Base-by-base conservation (phyloP, 2,329 filamentous ascomycete genomes). In the Ophiostoma himal-ulmi region DNA sequence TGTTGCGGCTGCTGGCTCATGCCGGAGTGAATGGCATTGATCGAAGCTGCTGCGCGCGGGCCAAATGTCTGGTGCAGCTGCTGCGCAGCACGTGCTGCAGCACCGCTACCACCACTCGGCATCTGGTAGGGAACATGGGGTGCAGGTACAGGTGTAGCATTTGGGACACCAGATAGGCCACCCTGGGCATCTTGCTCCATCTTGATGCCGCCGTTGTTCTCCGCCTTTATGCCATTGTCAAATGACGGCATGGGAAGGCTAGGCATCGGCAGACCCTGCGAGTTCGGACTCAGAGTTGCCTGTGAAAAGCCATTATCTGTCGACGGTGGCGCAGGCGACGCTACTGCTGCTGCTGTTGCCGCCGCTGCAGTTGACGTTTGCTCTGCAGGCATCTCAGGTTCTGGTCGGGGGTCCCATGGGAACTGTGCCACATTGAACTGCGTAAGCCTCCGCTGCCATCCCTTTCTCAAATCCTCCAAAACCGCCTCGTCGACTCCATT, bases 371-470 rank as follows among this genome's bases (percentile, higher is more conserved):
- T n/a, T 41, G 70, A 64, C 67, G 36, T 52, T 74, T 80, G 68
- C 74, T 79, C 79, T 70, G 81, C 77, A 71, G 79, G 76, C 75
- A 34, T 69, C 17, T 54, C 76, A 75, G 81, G 85, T 69, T 91
- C 89, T 68, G 91, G 90, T 77, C 91, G 89, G 62, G 95, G 94
- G 78, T 99, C 95, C 95, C 95, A 99, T 13, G 95, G 94, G 78
- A 98, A 97, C 71, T 87, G 84, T 72, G 95, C 95, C 73, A 98
- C 90, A 74, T 91, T 88, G 74, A 96, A 88, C 75, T 89, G 88
- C 1, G 94, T 91, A 48, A 99, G 85, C 81, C 96, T 97, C 76
- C 89, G 85, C 83, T 98, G 94, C 95, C 95, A 99, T 82, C 90
- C 92, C 88, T 90, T 86, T 81, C 89, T 90, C 84, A 99, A 84